phyloP scores from a whole-genome alignment of 1,139 yeast genomes.

The Yamadazyma trypodendri region DNA sequence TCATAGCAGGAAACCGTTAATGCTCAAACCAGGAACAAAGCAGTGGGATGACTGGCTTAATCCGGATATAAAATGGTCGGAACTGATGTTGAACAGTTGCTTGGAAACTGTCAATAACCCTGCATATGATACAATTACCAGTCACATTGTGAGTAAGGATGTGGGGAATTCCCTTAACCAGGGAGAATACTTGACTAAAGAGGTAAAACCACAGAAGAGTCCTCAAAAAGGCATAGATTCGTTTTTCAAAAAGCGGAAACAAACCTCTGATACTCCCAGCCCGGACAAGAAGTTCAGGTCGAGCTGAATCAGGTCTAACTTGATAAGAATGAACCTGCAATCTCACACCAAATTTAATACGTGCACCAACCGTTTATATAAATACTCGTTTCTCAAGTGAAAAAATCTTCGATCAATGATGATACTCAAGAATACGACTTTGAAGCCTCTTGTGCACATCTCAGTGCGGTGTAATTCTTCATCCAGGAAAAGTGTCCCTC shows the following conservation, averaged over 20 bases:
- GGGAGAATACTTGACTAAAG: conserved; percentile 41
- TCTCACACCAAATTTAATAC: background rate
- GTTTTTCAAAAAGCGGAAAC: conserved; percentile 1
- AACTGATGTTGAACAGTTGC: conserved; percentile 31
- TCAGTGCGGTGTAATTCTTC: conserved; percentile 10
- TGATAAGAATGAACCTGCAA: no score
- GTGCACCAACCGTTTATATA: background rate
- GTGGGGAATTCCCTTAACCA: conserved; percentile 65
- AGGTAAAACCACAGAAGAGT: conserved; percentile 14
- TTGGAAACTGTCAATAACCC: conserved; percentile 37
- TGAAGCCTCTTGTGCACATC: conserved; percentile 4
- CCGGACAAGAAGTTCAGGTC: background rate
- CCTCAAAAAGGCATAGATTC: conserved; percentile 4
- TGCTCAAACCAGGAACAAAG: conserved; percentile 54
- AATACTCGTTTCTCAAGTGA: no score
- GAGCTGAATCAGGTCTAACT: background rate
- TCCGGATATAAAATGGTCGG: conserved; percentile 42
- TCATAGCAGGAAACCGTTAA: conserved; percentile 76
- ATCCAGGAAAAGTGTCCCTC: conserved; percentile 17
- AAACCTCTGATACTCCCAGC: no score
- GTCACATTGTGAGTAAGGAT: conserved; percentile 56
- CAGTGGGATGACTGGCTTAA: conserved; percentile 67
- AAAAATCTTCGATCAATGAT: background rate
- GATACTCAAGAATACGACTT: background rate
- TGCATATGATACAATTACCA: conserved; percentile 44